A percentile compares a stretch with the other conserved stretches of the same genome.
These are phyloP conservation scores for Prototheca stagnorum DNA, from an alignment of 163 green algal species.

Conservation along the genomic window DNA sequence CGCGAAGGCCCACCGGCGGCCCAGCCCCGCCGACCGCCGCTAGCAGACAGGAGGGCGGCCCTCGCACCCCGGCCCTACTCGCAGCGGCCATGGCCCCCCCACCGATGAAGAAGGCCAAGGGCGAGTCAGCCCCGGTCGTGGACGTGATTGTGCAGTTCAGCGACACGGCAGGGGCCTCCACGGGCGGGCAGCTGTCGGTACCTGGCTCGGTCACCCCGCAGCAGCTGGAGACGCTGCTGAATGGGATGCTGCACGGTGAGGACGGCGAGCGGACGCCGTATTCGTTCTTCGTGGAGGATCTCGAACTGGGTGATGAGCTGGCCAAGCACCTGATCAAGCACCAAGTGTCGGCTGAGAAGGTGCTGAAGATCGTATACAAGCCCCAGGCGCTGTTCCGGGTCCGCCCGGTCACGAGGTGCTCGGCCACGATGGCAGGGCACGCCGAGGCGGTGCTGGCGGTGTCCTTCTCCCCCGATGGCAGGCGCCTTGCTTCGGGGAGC, in stretches of 20 bases:
- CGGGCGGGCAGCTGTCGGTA: conserved; percentile 80
- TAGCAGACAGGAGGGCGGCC: too few species aligned
- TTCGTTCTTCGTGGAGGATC: conserved; percentile 74
- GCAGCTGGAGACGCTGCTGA: conserved; percentile 80
- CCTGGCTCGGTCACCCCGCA: conserved; percentile 50
- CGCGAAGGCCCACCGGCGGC: too few species aligned
- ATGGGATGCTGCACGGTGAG: conserved; percentile 50
- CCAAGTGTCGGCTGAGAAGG: conserved; percentile 62
- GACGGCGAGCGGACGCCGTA: conserved; percentile 67
- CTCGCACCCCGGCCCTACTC: too few species aligned
- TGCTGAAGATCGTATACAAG: conserved; percentile 61
- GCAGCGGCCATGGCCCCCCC: too few species aligned
- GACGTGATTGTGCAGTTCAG: conserved; percentile 76
- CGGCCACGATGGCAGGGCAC: conserved; percentile 78
- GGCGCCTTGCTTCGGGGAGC: conserved; percentile 4
- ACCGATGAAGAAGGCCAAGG: not conserved
- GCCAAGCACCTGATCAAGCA: conserved; percentile 50
- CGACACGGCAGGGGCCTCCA: conserved; percentile 28
- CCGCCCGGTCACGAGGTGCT: conserved; percentile 75
- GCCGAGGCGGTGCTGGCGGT: conserved; percentile 78
- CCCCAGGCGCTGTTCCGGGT: conserved; percentile 86
- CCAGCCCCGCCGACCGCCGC: too few species aligned
- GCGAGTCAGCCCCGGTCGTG: conserved; percentile 1
- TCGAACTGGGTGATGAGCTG: conserved; percentile 52
- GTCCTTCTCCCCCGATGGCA: conserved; percentile 75